Conservation (phyloP, 768 basidiomycete genomes). For the Suillus alpinus region DNA sequence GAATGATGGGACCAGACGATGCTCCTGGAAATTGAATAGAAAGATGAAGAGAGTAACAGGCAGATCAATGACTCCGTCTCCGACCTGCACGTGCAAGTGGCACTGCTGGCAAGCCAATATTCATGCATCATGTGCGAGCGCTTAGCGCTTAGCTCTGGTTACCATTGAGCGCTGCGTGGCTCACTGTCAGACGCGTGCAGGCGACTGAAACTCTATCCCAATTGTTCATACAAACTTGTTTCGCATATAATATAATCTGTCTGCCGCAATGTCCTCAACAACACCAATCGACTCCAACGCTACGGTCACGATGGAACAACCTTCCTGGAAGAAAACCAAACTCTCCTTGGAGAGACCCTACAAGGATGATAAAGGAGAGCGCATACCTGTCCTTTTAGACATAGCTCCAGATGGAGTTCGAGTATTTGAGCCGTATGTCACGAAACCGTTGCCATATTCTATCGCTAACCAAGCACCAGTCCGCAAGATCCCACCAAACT, state of each 20-base stretch:
- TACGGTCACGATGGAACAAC: slow-evolving; percentile 25
- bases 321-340: slow-evolving; percentile 56
- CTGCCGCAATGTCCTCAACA: not conserved
- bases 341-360: slow-evolving; percentile 78
- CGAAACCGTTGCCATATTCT: slow-evolving; percentile 4
- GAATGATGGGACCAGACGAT: not conserved
- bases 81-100: slow-evolving; percentile 25
- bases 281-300: not conserved
- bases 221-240: not conserved
- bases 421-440: slow-evolving; percentile 67
- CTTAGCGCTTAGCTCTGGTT: not conserved
- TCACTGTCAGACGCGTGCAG: not conserved
- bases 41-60: slow-evolving; percentile 19
- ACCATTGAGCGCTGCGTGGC: not conserved
- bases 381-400: slow-evolving; percentile 61
- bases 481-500: slow-evolving; percentile 54
- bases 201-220: not conserved
- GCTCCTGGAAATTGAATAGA: slow-evolving; percentile 29
- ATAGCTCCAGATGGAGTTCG: slow-evolving; percentile 68
- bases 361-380: slow-evolving; percentile 70
- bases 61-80: slow-evolving; percentile 5
- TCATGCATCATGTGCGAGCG: not conserved
- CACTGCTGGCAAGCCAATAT: not conserved
- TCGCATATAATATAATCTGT: not conserved
- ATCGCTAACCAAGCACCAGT: slow-evolving; percentile 32